Base-by-base conservation (phyloP, 306 rosid genomes). In the Cicer yamashitae region DNA sequence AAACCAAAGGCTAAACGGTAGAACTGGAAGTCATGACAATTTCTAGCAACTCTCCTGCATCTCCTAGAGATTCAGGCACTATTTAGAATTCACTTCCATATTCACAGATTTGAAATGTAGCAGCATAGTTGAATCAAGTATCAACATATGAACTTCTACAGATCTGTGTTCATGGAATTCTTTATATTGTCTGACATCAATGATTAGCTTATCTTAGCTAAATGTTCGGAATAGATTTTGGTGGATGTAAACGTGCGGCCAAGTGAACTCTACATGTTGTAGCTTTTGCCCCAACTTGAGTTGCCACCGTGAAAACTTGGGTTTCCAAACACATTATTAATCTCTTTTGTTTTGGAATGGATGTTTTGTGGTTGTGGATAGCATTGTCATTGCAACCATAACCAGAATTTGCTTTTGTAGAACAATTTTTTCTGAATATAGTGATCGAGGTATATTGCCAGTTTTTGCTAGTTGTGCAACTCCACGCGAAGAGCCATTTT, bases 1-100 rank as follows among this genome's bases (percentile, higher is more conserved):
- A 93, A 89, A 75, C 89, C 91, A 71, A 87, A 83, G n/a, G 71
- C 85, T 47, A 82, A 88, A 40, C 85, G 86, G 65, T 91, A 84
- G 75, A 79, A 4, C 70, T 25, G 40, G 61, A 64, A 62, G 77
- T 20, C 67, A 67, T 48, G 39, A 39, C 20, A 74, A 47, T 67
- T 56, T 73, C 71, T 50, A 45, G 67, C 71, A 59, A 48, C 67
- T 44, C 6, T 63, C 46, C 22, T 20, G 22, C 54, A 13, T 78
- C 63, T 59, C 69, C 67, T 44, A 60, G 67, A 69, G 61, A 47
- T 74, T 30, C 77, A 73, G 62, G 74, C 69, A 70, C 43, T n/a
- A 67, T 2, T 37, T 52, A 83, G 68, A 79, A 64, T 70, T 75
- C 18, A 41, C 25, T 46, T 44, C 60, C 54, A 56, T 57, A 45